Evolutionary conservation across 495 filamentous ascomycete genomes (phyloP), one percentile per base, ranked within the genome.

Genomic region (Penicillium fimorum): DNA sequence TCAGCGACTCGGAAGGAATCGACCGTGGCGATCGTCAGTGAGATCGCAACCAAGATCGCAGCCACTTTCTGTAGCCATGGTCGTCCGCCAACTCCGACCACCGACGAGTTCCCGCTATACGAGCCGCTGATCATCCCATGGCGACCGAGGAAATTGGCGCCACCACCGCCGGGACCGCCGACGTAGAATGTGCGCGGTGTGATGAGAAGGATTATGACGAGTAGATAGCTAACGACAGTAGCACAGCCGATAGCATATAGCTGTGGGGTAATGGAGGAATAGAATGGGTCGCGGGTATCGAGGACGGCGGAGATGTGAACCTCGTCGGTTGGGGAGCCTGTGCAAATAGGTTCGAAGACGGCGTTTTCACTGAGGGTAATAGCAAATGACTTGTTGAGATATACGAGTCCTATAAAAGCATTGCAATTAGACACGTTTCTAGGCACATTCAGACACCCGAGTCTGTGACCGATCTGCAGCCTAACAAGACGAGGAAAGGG

Each of bases 21-120:
- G 35, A 84, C 87, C 35, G 92, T 92, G 18, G 94, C 94, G 53
- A 97, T 92, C 0, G 92, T 96, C 57, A 98, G 74, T 7, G 93
- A 96, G 15, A 97, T 83, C 32, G 91, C 94, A 3, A 97, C 93
- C 5, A 88, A 85, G 40, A 96, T 74, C 17, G 95, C 91, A 12
- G 94, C 94, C 13, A 96, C 84, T 71, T 97, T 97, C 69, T 98
- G 94, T 51, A 98, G 73, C 93, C 91, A 97, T 29, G 94, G 95
- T 35, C 94, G 84, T 15, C 90, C 90, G 17, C 92, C 92, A n/a
- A 97, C 88, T 35, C 87, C 89, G 40, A 92, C 86, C 11, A 91
- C 79, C 15, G 83, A 87, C n/a, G 83, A 80, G 41, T 80, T 82
- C 22, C 84, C 82, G 37, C 84, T 84, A 33, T 79, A 77, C 5